Conservation (phyloP, 129 eudicot species). For the Chrysanthemum lavandulifolium region DNA sequence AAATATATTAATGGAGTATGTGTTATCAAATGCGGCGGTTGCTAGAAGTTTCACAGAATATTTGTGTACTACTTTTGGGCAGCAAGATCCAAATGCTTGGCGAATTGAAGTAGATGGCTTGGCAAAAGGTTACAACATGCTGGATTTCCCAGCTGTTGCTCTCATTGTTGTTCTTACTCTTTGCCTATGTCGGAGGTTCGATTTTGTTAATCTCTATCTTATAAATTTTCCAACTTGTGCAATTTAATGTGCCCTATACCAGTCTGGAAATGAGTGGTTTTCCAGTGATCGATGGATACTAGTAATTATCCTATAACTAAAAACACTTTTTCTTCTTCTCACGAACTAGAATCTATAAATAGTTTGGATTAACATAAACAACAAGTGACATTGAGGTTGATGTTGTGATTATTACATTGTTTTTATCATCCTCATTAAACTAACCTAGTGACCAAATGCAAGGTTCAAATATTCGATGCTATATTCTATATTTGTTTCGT, state of each 20-base stretch:
- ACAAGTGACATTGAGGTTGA: constrained; percentile 5
- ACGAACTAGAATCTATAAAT: background rate
- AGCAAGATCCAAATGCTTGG: constrained; percentile 59
- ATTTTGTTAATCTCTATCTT: background rate
- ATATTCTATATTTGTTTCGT: background rate
- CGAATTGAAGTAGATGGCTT: constrained; percentile 64
- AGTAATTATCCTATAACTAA: background rate
- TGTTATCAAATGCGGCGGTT: constrained; percentile 76
- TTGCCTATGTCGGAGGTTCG: constrained; percentile 64
- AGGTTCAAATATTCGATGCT: constrained; percentile 7
- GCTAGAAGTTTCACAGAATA: constrained; percentile 86
- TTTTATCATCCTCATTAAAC: background rate
- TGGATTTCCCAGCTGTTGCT: constrained; percentile 83
- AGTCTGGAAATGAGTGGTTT: constrained; percentile 6
- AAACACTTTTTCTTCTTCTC: background rate
- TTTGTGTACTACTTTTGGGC: constrained; percentile 60
- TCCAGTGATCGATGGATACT: background rate
- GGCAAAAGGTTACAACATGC: constrained; percentile 67
- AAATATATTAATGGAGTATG: constrained; percentile 78
- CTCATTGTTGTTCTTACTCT: constrained; percentile 66
- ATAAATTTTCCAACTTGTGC: background rate
- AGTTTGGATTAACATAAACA: constrained; percentile 10
- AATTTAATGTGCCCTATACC: background rate
- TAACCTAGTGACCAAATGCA: constrained; percentile 11
- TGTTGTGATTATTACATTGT: constrained; percentile 5